Base-by-base conservation (phyloP, 495 filamentous ascomycete genomes). In the Hypoxylon crocopeplum region DNA sequence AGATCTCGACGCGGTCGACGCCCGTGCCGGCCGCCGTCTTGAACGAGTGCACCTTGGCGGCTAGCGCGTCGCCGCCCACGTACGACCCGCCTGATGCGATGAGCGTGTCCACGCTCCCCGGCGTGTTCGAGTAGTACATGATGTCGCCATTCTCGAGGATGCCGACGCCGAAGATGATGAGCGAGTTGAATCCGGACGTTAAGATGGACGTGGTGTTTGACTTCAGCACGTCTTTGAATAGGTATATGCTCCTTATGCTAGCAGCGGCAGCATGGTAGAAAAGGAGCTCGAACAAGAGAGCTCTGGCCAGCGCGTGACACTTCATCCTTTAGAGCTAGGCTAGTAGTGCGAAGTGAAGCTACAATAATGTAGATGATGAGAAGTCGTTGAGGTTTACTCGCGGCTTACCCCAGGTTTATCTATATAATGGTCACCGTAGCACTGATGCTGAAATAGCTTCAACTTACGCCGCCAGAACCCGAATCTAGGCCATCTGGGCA, bases 71-170 rank as follows among this genome's bases (percentile, higher is more conserved):
- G 34, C 74, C 74, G 10, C 75, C 75, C 7, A 74, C 69, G 25
- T 78, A 78, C 15, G 37, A 22, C 22, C 73, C 72, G 11, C 56
- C 56, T 7, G 74, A 72, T 1, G 74, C 72, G 24, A 73, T 25
- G 7, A 75, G 55, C 0, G 59, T 51, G 42, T 78, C 74, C 0
- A 30, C 55, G 57, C 69, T 75, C 0, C 74, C 75, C 0, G 75
- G 72, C 11, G 75, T 78, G 46, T 75, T 78, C 30, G 74, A 78
- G 58, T 76, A 77, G 55, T 78, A 78, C 70, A 69, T 76, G 50
- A 78, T 78, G 49, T 73, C 74, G 27, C 75, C 74, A 59, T 73
- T 72, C 11, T 38, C 56, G 36, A 75, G 57, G 45, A 78, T 71
- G 30, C 75, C 75, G 47, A 78, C 59, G 13, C 72, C 72, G 39